Conservation (phyloP, 441 rosid species). For the Mallotus repandus region DNA sequence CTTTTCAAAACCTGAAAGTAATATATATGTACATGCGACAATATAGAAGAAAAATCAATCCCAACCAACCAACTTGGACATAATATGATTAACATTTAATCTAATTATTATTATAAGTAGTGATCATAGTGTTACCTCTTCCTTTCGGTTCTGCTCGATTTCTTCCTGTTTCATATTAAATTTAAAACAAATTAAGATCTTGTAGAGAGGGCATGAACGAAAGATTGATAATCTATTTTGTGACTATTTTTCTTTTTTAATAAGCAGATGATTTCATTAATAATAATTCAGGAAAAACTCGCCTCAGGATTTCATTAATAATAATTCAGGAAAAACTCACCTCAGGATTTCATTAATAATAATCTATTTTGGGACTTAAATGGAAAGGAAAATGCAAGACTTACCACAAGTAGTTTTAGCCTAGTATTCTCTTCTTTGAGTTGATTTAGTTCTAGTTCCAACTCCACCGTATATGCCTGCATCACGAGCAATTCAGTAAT, state of each 20-base stretch:
- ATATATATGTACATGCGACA: no score
- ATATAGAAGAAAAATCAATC: background rate
- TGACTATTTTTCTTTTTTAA: no score
- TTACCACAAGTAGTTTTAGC: conserved; percentile 68
- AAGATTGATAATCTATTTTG: no score
- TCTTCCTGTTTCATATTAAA: conserved; percentile 44
- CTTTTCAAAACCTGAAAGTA: conserved; percentile 32
- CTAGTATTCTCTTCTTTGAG: conserved; percentile 76
- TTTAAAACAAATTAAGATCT: background rate
- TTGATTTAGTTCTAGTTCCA: conserved; percentile 74
- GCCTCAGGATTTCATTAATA: no score
- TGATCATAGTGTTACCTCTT: conserved; percentile 45
- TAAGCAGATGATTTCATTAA: no score
- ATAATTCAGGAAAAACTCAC: no score
- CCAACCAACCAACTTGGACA: background rate
- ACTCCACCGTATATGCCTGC: conserved; percentile 89
- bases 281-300: no score
- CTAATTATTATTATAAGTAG: background rate
- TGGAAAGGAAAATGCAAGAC: background rate
- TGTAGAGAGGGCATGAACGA: background rate
- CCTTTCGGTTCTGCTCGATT: conserved; percentile 47
- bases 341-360: no score
- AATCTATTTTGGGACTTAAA: no score
- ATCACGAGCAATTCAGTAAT: background rate
- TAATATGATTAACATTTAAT: background rate